Evolutionary conservation across 768 basidiomycete species (phyloP).

Genomic region (Lactarius psammicola): DNA sequence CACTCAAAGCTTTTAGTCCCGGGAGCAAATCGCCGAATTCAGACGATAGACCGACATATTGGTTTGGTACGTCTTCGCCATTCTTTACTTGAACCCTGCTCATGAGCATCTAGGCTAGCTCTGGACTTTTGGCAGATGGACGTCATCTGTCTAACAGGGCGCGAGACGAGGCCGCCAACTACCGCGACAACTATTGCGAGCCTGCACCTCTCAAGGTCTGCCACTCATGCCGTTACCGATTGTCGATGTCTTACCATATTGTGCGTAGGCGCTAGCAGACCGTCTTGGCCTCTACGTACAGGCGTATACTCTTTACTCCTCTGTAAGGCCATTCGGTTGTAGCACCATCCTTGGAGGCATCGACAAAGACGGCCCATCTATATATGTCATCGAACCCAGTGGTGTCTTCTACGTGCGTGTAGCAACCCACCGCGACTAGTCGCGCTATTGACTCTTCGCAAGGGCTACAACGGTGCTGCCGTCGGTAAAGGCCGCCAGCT

Average conservation of each 20-base stretch:
- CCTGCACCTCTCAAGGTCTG: constrained; percentile 78
- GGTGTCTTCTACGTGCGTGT: constrained; percentile 81
- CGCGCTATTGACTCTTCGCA: constrained; percentile 8
- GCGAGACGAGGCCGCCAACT: constrained; percentile 75
- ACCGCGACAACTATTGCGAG: constrained; percentile 69
- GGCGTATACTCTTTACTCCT: constrained; percentile 96
- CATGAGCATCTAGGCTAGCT: constrained; percentile 65
- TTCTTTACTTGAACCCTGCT: neutral
- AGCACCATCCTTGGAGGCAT: constrained; percentile 88
- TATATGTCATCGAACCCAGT: constrained; percentile 93
- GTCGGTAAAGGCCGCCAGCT: constrained; percentile 97
- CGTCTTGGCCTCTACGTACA: constrained; percentile 89
- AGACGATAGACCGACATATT: constrained; percentile 89
- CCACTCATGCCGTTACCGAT: neutral
- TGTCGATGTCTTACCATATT: constrained; percentile 11
- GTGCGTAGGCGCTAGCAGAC: constrained; percentile 57
- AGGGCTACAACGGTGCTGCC: constrained; percentile 97
- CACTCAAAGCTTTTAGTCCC: constrained; percentile 96
- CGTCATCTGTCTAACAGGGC: constrained; percentile 83
- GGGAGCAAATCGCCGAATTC: constrained; percentile 89
- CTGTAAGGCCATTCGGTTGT: constrained; percentile 95
- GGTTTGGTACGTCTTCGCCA: constrained; percentile 63
- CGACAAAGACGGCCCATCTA: constrained; percentile 81
- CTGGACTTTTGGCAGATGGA: constrained; percentile 92
- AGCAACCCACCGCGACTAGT: neutral